Base-by-base conservation (phyloP, 108 stramenopile genomes). In the Parietichytrium sp. region DNA sequence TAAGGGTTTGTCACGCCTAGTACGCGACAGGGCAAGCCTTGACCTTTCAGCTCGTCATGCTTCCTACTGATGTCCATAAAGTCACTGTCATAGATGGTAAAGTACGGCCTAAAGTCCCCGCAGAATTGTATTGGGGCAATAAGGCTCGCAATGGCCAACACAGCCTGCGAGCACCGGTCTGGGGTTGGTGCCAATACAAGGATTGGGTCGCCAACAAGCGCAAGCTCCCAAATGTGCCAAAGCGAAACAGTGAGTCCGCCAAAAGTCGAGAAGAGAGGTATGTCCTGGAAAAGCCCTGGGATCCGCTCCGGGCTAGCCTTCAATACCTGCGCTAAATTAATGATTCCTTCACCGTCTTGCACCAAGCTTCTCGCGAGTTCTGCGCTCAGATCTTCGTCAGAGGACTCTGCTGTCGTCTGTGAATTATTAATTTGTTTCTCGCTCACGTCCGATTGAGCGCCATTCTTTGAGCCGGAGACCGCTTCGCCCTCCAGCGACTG, bases 31-130 rank as follows among this genome's bases (percentile, higher is more conserved):
- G 61, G 61, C 61, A 72, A 45, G 42, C 20, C 61, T 27, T 72
- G 61, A 12, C 61, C 61, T 6, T 42, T 33, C 29, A 38, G 10
- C 61, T 72, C 61, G 42, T 72, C 61, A 25, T 72, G 61, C 6
- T 7, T 72, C 23, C 61, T 33, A 25, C 61, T 72, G 61, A 72
- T 72, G 15, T 72, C 20, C 61, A 72, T 72, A 78, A 78, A 78
- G 78, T 80, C 79, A 16, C 30, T 16, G 49, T 80, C 79, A 18
- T 48, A 78, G 20, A 82, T 30, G 26, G 82, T 82, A 47, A 82
- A 38, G 38, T 82, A 82, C 3, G 82, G 82, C 16, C 82, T 54
- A 45, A 29, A 79, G 51, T 82, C 82, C 16, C 82, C 82, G 1
- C 25, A n/a, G 47, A 29, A 82, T 25, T 45, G 25, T 12, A 82